Evolutionary conservation across 371 early-diverging fungal species (phyloP).

Genomic region (Paraphysoderma sedebokerense): DNA sequence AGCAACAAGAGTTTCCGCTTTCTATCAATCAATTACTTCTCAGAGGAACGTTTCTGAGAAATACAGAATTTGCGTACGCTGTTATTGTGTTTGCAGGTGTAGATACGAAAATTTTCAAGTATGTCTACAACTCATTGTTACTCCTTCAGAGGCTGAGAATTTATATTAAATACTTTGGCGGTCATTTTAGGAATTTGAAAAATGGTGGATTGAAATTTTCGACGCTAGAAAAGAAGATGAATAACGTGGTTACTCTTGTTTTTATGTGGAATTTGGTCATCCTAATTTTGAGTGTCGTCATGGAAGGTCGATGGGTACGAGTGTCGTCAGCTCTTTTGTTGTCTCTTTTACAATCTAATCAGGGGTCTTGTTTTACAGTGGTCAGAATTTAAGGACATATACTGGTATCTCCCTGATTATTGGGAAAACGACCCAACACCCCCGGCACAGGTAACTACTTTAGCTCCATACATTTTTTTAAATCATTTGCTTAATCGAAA

Average conservation of each 20-base stretch:
- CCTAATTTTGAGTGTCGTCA: background rate
- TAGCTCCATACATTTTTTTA: no score
- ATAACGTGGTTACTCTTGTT: background rate
- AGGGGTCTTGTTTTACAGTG: no score
- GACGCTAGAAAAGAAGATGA: conserved; percentile 1
- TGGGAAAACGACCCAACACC: no score
- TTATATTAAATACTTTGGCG: no score
- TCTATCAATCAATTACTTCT: background rate
- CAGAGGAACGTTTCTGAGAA: background rate
- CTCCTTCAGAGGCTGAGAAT: no score
- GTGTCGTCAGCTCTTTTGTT: background rate
- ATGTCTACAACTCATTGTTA: no score
- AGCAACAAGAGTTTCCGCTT: background rate
- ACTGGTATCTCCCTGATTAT: no score
- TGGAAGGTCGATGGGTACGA: background rate
- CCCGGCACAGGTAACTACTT: no score
- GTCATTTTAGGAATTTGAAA: background rate
- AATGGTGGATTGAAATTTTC: conserved; percentile 3
- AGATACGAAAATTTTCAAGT: conserved; percentile 1
- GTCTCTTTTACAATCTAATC: no score
- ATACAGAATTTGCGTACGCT: background rate
- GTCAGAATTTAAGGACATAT: no score
- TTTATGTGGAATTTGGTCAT: conserved; percentile 1
- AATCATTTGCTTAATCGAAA: background rate
- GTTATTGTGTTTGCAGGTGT: background rate